Evolutionary conservation across 2,329 filamentous ascomycete genomes (phyloP).

Genomic region (Scorias spongiosa): DNA sequence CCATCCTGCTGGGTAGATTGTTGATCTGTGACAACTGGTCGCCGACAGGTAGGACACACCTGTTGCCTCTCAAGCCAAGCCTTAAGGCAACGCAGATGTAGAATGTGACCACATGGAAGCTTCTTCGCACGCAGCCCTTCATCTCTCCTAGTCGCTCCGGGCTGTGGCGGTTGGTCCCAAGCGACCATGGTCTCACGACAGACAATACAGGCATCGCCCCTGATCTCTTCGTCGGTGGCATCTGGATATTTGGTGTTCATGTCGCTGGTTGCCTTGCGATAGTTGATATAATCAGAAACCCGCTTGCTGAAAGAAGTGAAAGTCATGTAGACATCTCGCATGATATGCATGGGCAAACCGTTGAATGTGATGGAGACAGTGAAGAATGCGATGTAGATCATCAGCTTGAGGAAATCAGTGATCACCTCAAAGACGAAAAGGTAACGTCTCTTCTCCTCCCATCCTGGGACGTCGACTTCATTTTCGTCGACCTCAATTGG

Average conservation of each 20-base stretch:
- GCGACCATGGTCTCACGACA: constrained; percentile 90
- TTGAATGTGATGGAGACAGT: constrained; percentile 86
- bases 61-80: constrained; percentile 97
- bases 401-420: constrained; percentile 75
- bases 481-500: constrained; percentile 64
- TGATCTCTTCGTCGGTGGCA: constrained; percentile 72
- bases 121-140: constrained; percentile 86
- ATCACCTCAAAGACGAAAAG: constrained; percentile 70
- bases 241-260: constrained; percentile 88
- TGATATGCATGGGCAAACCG: constrained; percentile 88
- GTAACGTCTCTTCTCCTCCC: constrained; percentile 92
- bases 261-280: constrained; percentile 78
- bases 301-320: constrained; percentile 81
- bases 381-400: constrained; percentile 85
- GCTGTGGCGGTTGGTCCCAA: constrained; percentile 37
- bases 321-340: constrained; percentile 89
- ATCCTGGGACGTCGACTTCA: constrained; percentile 87
- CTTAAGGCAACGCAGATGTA: constrained; percentile 87
- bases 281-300: constrained; percentile 75
- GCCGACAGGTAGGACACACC: constrained; percentile 86
- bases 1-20: constrained; percentile 4
- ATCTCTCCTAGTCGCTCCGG: constrained; percentile 37
- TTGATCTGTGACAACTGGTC: constrained; percentile 43
- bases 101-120: constrained; percentile 84
- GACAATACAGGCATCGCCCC: constrained; percentile 86